These are phyloP conservation scores for Xerophyta viscosa DNA, from an alignment of 106 monocot genomes.

Conservation along the genomic window DNA sequence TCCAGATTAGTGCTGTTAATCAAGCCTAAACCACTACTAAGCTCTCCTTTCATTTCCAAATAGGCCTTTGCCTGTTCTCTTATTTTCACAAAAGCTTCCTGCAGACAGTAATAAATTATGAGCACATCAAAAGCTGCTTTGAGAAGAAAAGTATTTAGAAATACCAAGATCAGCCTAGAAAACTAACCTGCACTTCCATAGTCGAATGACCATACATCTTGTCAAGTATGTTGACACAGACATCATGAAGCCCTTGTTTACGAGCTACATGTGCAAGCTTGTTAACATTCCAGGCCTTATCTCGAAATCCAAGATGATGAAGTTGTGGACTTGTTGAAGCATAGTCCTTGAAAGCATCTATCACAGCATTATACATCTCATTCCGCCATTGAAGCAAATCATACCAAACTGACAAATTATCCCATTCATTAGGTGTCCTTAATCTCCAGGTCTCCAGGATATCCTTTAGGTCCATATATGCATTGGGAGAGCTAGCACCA, in stretches of 20 bases:
- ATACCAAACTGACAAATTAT: conserved; percentile 89
- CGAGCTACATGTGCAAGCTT: conserved; percentile 93
- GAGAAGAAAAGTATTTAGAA: background rate
- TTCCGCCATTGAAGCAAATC: conserved; percentile 99
- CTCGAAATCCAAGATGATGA: conserved; percentile 94
- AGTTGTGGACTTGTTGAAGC: conserved; percentile 84
- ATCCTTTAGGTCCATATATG: conserved; percentile 92
- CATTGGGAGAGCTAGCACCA: conserved; percentile 45
- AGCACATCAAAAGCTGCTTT: background rate
- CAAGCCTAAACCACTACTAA: conserved; percentile 85
- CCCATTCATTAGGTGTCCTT: conserved; percentile 99
- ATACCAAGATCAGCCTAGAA: background rate
- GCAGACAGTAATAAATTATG: conserved; percentile 15
- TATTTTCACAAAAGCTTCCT: conserved; percentile 99
- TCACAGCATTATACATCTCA: conserved; percentile 94
- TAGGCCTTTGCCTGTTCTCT: conserved; percentile 98
- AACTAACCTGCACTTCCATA: conserved; percentile 92
- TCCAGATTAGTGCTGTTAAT: conserved; percentile 98
- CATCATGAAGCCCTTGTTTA: conserved; percentile 93
- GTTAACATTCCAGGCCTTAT: conserved; percentile 99
- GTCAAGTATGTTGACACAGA: conserved; percentile 95
- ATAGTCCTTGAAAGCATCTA: conserved; percentile 96
- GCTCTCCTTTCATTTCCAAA: conserved; percentile 94
- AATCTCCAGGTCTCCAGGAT: conserved; percentile 98
- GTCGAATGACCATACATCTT: conserved; percentile 99